Base-by-base conservation (phyloP, 306 rosid genomes). In the Carpinus viminea region DNA sequence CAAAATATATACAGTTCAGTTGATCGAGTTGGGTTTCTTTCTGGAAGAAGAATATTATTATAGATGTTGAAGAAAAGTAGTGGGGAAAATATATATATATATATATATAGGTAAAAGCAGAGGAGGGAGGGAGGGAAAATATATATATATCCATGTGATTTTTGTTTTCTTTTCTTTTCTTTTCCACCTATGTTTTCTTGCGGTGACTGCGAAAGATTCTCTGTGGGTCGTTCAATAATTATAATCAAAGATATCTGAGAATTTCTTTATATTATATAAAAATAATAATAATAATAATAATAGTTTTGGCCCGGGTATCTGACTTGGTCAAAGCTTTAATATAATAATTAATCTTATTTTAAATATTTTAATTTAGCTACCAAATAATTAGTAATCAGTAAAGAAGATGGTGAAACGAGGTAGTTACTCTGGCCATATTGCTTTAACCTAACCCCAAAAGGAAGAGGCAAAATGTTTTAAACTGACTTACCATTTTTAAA, bases 161-260 rank as follows among this genome's bases (percentile, higher is more conserved):
- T 31, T 31, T 31, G 3, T 31, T 31, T 31, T 31, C 34, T 24
- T 24, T 24, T 24, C 26, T 31, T 31, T 31, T 31, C 34, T 31
- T 31, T 31, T 71, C 59, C 46, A n/a, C 48, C 15, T 73, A 46
- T 28, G 34, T 34, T 61, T 65, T 70, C 31, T 12, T 72, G 59
- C 16, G 56, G 18, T 70, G 80, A 71, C 78, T 52, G 70, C 28
- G 74, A 71, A 83, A 76, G 81, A 83, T 79, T 79, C 87, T 79
- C 81, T 50, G 46, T 66, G 68, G 20, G 65, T 47, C 73, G 45
- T 34, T 34, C 81, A 72, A 79, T 79, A 46, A 83, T 24, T 24
- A 24, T 64, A 60, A 60, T 46, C 16, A 51, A 31, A n/a, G 78
- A 65, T 26, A 41, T 20, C 45, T 31, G 59, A 59, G 50, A 57